Evolutionary conservation across 2,329 filamentous ascomycete species (phyloP), one percentile per base, ranked within the genome.

Genomic region (Septoria petroselini): DNA sequence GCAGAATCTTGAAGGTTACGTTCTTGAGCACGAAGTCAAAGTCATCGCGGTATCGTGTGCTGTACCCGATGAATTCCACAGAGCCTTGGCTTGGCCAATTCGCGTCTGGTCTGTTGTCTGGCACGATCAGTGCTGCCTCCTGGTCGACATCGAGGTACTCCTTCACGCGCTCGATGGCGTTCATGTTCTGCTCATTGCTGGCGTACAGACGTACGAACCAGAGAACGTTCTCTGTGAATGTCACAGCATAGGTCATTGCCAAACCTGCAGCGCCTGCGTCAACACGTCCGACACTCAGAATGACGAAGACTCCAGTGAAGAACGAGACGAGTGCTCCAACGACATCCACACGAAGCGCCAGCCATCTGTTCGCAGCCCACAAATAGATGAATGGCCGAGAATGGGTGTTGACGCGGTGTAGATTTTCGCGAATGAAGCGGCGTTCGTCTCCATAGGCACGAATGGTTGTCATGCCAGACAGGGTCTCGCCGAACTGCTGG

Each of bases 131-230:
- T 0, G 80, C 76, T 1, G 93, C 91, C 71, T 98, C 93, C 68
- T 96, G 91, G 62, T 97, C 91, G 1, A 98, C 87, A 37, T 97
- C 89, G 29, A 97, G 80, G 65, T 97, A 98, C 68, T 98, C 93
- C 73, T 95, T 94, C 65, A 98, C 85, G 64, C 93, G 88, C 72
- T 98, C 93, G 41, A 97, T 91, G 2, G 91, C 91, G 71, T 98
- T 98, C 93, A 98, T 97, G 71, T 96, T 97, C 71, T 98, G 93
- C 72, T 98, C 93, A 64, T 97, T 96, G 65, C 88, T 83, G 0
- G 91, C 86, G 68, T 98, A 98, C 11, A 96, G 78, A 39, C 93
- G 85, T 23, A 98, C 91, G 48, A 97, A 83, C 93, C 93, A 98
- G 14, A 98, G 74, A 5, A 98, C 86, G 59, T 95, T 97, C 69